A percentile compares a stretch with the other conserved stretches of the same genome.
Evolutionary conservation across 345 rosid species (phyloP).

Genomic region (Reutealis trisperma): DNA sequence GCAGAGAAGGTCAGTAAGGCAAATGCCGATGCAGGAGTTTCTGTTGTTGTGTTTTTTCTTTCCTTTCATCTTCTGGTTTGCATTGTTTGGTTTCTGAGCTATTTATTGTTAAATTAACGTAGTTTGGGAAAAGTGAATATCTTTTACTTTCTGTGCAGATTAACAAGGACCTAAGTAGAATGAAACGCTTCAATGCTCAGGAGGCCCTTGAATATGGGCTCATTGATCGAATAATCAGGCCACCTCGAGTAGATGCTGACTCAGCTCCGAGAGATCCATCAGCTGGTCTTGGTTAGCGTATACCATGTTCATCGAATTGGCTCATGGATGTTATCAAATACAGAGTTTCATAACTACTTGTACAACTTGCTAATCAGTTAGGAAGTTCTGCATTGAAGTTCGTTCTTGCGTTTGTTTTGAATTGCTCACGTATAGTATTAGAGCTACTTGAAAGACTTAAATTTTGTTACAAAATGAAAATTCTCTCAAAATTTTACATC

Average conservation of each 20-base stretch:
- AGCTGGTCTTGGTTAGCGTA: slow-evolving; percentile 56
- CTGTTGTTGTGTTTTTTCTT: background rate
- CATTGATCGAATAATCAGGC: slow-evolving; percentile 70
- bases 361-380: background rate
- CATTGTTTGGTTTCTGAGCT: background rate
- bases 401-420: slow-evolving; percentile 13
- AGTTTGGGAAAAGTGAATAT: background rate
- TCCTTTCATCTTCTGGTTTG: background rate
- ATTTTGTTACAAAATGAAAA: background rate
- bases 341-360: background rate
- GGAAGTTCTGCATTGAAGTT: slow-evolving; percentile 4
- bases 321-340: background rate
- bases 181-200: slow-evolving; percentile 65
- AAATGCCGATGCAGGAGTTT: slow-evolving; percentile 6
- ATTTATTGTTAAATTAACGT: background rate
- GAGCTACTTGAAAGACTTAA: background rate
- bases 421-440: background rate
- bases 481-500: too few relatives aligned
- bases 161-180: slow-evolving; percentile 57
- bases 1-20: slow-evolving; percentile 61
- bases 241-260: slow-evolving; percentile 58
- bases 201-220: slow-evolving; percentile 86
- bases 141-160: slow-evolving; percentile 42
- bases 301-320: background rate
- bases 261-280: slow-evolving; percentile 49